Percentiles rank a stretch among this genome's conserved stretches.
Evolutionary conservation across 176 grass and related monocot species (phyloP).

Genomic region (Saccharum officinarum): DNA sequence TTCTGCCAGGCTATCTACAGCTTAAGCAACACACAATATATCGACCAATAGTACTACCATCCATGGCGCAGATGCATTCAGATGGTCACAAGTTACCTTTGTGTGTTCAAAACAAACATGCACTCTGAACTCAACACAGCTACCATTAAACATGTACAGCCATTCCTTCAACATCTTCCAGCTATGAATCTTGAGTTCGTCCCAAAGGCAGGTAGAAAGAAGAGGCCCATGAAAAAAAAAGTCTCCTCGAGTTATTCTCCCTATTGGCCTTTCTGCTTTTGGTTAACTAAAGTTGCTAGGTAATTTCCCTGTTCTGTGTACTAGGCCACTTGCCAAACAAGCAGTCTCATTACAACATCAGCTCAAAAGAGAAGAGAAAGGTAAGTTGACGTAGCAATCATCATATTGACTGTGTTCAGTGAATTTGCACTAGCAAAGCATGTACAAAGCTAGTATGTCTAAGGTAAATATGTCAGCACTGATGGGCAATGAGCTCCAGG

Average conservation of each 20-base stretch:
- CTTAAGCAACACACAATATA: background rate
- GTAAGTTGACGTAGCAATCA: background rate
- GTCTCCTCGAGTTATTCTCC: background rate
- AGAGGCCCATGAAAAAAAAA: background rate
- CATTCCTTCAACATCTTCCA: background rate
- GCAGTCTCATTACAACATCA: background rate
- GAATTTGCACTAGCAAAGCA: background rate
- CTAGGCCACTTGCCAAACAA: background rate
- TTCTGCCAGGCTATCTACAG: background rate
- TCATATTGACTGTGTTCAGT: background rate
- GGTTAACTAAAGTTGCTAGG: background rate
- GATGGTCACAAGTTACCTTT: background rate
- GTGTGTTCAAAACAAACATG: background rate
- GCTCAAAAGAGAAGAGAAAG: too few species aligned
- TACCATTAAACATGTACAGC: background rate
- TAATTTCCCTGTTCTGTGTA: background rate
- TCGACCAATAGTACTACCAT: background rate
- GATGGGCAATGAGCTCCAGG: background rate
- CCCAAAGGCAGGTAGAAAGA: background rate
- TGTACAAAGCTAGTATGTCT: background rate
- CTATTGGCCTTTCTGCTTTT: slow-evolving; percentile 8
- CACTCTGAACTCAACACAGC: background rate
- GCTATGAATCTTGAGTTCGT: background rate
- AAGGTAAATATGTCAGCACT: background rate
- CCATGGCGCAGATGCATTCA: background rate